phyloP scores from a whole-genome alignment of 2,329 filamentous ascomycete genomes.

The Pseudohalonectria lignicola region DNA sequence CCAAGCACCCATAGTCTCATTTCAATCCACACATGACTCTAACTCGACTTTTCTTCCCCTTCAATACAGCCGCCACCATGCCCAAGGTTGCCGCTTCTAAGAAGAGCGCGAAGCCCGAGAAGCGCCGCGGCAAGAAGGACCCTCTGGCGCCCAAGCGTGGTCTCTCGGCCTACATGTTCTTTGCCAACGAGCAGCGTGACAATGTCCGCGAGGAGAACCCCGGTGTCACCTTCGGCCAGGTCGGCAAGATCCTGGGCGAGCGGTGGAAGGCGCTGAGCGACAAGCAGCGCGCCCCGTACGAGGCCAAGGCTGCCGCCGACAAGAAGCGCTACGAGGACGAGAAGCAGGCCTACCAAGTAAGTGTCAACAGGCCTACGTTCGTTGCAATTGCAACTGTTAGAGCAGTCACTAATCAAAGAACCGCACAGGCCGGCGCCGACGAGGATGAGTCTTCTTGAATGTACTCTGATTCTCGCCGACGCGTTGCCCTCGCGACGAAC shows the following conservation, averaged over 20 bases:
- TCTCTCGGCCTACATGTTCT: conserved; percentile 99
- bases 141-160: conserved; percentile 98
- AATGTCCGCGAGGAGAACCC: conserved; percentile 98
- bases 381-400: too few species aligned
- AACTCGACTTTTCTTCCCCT: too few species aligned
- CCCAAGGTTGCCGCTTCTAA: conserved; percentile 48
- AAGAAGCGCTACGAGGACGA: conserved; percentile 99
- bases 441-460: conserved; percentile 37
- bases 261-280: conserved; percentile 96
- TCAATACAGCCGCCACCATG: conserved; percentile 32
- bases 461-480: conserved; percentile 12
- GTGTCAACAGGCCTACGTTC: conserved; percentile 17
- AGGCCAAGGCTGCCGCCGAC: conserved; percentile 90
- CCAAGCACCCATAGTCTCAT: too few species aligned
- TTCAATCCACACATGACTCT: too few species aligned
- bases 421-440: conserved; percentile 44
- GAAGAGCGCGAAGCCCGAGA: conserved; percentile 41
- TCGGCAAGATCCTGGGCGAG: conserved; percentile 96
- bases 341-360: conserved; percentile 88
- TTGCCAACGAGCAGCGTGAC: conserved; percentile 98
- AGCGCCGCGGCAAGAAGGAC: conserved; percentile 57
- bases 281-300: conserved; percentile 86
- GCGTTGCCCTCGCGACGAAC: conserved; percentile 12
- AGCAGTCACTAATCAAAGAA: conserved; percentile 14
- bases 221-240: conserved; percentile 93